Evolutionary conservation across 371 early-diverging fungal species (phyloP), one percentile per base, ranked within the genome.

Genomic region (Zopfochytrium polystomum): DNA sequence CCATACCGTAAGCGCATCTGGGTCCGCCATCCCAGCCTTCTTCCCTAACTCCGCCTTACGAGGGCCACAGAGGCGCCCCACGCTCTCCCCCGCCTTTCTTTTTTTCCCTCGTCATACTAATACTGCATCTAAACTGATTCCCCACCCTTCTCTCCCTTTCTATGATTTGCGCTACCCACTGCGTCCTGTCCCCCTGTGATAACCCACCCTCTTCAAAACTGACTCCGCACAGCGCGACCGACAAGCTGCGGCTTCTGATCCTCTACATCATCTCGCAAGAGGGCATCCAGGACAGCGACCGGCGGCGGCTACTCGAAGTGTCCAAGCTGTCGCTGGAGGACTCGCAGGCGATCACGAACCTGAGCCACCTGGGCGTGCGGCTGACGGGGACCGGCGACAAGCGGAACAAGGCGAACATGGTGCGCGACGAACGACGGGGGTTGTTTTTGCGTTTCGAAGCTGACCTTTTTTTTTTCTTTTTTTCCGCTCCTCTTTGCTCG

Each of bases 201-300:
- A 38, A 38, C 7, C 7, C 7, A 38, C 11, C 38, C 18, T 47
- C 11, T 3, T 15, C 3, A 1, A 51, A 51, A 34, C 15, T 6
- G 29, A 59, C 18, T 31, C 22, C 31, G 15, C 15, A 27, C 9
- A 72, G 70, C 6, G 30, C 60, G 2, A 76, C 79, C 71, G 89
- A 93, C 71, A 96, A 94, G 73, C 74, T 93, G 31, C 88, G 98
- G 5, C 71, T 93, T 46, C 80, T 97, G 51, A 83, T 94, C 78
- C 63, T 95, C 13, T 94, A 91, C 78, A 88, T 90, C 35, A 89
- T 92, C 22, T 81, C 85, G 46, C 88, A 80, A 61, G 86, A 82
- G 62, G 92, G 71, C 52, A 85, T 78, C 44, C 78, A 78, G 3
- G 85, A 88, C 70, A 80, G 78, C 9, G 90, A 92, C 60, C 73